Percentiles rank a stretch among this genome's conserved stretches.
Evolutionary conservation across 345 rosid genomes (phyloP).

Genomic region (Pugionium dolabratum): DNA sequence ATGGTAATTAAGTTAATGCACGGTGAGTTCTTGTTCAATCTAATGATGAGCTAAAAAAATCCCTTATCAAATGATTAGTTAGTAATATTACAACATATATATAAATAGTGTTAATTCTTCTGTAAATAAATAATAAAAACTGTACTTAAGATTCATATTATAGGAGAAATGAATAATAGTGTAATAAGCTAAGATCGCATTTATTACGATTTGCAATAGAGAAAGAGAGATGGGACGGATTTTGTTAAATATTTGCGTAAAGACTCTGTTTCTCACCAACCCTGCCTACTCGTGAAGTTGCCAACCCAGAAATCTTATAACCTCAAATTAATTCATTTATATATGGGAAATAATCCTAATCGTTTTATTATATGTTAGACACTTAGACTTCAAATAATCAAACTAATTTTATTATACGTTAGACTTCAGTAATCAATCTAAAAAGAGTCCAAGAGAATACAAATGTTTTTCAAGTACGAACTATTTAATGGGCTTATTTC

Average conservation of each 20-base stretch:
- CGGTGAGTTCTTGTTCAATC: conserved; percentile 4
- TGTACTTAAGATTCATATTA: background rate
- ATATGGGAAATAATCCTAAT: background rate
- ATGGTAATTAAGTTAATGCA: background rate
- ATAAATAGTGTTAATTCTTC: background rate
- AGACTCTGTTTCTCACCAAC: conserved; percentile 64
- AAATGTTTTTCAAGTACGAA: background rate
- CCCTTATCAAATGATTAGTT: background rate
- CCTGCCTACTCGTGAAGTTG: conserved; percentile 56
- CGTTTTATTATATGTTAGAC: background rate
- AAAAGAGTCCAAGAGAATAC: background rate
- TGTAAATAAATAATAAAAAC: conserved; percentile 1
- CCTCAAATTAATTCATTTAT: conserved; percentile 6
- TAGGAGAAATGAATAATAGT: background rate
- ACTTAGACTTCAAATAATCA: background rate
- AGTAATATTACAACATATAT: background rate
- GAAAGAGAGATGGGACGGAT: conserved; percentile 26
- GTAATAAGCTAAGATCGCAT: conserved; percentile 3
- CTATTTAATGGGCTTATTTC: conserved; percentile 11
- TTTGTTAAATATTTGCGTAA: conserved; percentile 12
- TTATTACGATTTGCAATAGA: conserved; percentile 6
- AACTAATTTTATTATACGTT: background rate
- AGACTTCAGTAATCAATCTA: background rate
- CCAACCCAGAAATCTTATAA: conserved; percentile 26
- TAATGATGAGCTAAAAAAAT: background rate